Conservation (phyloP, 768 basidiomycete genomes). For the Mycena galopus region DNA sequence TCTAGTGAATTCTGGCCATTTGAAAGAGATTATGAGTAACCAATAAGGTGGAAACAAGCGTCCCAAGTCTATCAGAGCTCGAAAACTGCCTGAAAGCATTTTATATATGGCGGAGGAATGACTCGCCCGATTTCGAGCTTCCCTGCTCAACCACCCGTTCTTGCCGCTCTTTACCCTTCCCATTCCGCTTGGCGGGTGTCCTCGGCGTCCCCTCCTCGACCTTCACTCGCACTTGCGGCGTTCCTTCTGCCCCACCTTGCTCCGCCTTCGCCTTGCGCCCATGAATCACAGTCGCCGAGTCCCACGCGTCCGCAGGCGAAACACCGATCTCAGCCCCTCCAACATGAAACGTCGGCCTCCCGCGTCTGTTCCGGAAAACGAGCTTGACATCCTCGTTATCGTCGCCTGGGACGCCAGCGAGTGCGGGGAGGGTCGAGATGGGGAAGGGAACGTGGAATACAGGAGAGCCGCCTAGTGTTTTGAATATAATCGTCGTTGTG, state of each 20-base stretch:
- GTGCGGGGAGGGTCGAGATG: neutral
- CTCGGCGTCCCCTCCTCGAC: conserved; percentile 15
- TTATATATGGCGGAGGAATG: no score
- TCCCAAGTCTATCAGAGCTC: no score
- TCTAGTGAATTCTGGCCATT: no score
- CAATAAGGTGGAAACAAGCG: no score
- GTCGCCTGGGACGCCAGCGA: neutral
- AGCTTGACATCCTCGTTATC: conserved; percentile 6
- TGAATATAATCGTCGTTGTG: conserved; percentile 10
- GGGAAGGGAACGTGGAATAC: conserved; percentile 33
- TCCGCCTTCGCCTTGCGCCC: neutral
- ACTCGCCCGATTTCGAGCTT: no score
- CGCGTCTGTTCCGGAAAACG: conserved; percentile 26
- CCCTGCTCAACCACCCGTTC: neutral
- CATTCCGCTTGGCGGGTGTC: neutral
- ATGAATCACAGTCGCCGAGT: conserved; percentile 6
- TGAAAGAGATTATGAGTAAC: no score
- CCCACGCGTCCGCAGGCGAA: no score
- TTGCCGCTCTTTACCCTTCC: neutral
- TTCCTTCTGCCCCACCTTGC: neutral
- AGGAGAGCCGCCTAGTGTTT: conserved; percentile 24
- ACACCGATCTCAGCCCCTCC: conserved; percentile 34
- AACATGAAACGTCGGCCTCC: conserved; percentile 32
- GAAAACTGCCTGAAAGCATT: no score
- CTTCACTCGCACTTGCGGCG: conserved; percentile 3